Evolutionary conservation across 805 yeast genomes (phyloP), one percentile per base, ranked within the genome.

Genomic region (Candida verbasci): DNA sequence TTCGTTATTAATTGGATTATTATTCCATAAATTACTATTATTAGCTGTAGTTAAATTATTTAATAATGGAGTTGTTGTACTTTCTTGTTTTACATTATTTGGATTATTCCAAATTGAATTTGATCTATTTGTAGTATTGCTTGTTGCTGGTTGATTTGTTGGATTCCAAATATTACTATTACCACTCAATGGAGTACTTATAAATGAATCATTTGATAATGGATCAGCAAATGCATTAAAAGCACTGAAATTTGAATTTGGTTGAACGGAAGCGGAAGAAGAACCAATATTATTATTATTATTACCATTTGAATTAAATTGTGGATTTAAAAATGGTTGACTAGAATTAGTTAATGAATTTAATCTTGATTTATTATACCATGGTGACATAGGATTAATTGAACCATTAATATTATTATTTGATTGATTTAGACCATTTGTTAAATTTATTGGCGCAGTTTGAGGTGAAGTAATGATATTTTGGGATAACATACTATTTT

Each of bases 41-140:
- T 12, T 22, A 15, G 17, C 14, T 6, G 32, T 17, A 12, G 31
- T 3, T 14, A 33, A 15, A 25, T 41, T 33, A 35, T 22, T 44
- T 28, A 38, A 38, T 24, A 26, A 32, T 41, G 39, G 31, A 24
- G 41, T n/a, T n/a, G n/a, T n/a, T n/a, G n/a, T n/a, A n/a, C n/a
- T 24, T 6, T 29, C 35, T 17, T 35, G 7, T 20, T 30, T 34
- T 11, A 35, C 23, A 25, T 24, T 34, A 12, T 45, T 37, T 2
- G 41, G 18, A 12, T 34, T 50, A 25, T 55, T 53, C 68, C 68
- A 62, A 26, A 62, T 61, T 3, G 65, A 58, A 34, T 46, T 52
- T 38, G 46, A 56, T 25, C 60, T 32, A 4, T 58, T 35, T 12
- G 28, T 31, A 16, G 24, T 17, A 34, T 22, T 23, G 12, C 25